Evolutionary conservation across 2,329 filamentous ascomycete species (phyloP).

Genomic region (Pestalotiopsis fici): DNA sequence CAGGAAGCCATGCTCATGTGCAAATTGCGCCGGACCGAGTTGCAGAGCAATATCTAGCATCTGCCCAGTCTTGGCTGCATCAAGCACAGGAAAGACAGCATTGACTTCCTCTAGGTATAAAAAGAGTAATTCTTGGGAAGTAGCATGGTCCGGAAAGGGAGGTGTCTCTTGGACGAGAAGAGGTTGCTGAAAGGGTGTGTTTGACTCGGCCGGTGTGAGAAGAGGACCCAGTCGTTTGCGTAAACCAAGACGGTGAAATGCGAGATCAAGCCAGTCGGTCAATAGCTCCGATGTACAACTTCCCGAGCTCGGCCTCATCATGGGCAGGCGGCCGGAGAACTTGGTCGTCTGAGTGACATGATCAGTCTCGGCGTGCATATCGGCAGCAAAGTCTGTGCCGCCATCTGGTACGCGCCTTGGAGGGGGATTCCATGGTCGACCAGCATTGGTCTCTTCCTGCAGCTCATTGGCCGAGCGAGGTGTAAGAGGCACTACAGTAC

Average conservation of each 20-base stretch:
- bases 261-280: slow-evolving; percentile 12
- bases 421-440: neutral
- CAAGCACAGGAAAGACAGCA: slow-evolving; percentile 9
- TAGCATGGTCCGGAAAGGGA: neutral
- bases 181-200: neutral
- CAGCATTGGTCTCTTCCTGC: neutral
- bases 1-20: slow-evolving; percentile 6
- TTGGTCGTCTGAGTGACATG: slow-evolving; percentile 4
- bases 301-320: slow-evolving; percentile 1
- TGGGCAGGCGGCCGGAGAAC: slow-evolving; percentile 29
- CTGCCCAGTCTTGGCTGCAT: neutral
- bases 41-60: neutral
- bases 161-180: neutral
- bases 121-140: neutral
- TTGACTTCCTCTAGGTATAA: slow-evolving; percentile 9
- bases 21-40: neutral
- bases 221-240: neutral
- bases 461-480: neutral
- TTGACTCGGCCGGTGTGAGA: neutral
- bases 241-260: slow-evolving; percentile 10
- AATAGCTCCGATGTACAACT: slow-evolving; percentile 10
- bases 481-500: neutral
- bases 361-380: slow-evolving; percentile 1
- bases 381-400: neutral
- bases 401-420: neutral